Percentiles rank a stretch among this genome's conserved stretches.
Evolutionary conservation across 1,139 yeast genomes (phyloP).

Genomic region (Candida gigantensis): DNA sequence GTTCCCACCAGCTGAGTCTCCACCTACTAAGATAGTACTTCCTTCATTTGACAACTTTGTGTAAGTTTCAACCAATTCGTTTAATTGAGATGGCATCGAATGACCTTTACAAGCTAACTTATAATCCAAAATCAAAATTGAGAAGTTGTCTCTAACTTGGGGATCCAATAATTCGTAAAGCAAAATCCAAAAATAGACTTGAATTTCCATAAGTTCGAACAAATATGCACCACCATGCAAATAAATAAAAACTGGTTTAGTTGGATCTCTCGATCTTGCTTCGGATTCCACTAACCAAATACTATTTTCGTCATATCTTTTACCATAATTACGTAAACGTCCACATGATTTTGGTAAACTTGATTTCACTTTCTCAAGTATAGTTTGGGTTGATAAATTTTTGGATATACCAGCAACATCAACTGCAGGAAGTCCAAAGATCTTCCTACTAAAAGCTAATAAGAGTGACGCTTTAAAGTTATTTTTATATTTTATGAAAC

Average conservation of each 20-base stretch:
- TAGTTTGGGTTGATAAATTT: too few species aligned
- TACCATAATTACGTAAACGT: conserved; percentile 38
- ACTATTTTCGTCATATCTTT: conserved; percentile 32
- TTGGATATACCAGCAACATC: too few species aligned
- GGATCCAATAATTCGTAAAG: conserved; percentile 32
- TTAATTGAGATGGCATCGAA: conserved; percentile 36
- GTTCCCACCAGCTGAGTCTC: conserved; percentile 49
- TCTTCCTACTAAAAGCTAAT: too few species aligned
- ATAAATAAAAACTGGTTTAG: conserved; percentile 38
- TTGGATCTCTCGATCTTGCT: conserved; percentile 20
- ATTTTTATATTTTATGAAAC: too few species aligned
- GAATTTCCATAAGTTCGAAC: conserved; percentile 35
- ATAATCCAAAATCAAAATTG: conserved; percentile 42
- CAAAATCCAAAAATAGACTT: conserved; percentile 31
- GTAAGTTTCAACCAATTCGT: conserved; percentile 37
- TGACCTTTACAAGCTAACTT: conserved; percentile 34
- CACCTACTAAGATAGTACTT: conserved; percentile 34
- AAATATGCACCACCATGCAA: conserved; percentile 49
- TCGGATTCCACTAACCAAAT: conserved; percentile 39
- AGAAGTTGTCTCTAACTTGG: conserved; percentile 24
- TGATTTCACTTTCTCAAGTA: too few species aligned
- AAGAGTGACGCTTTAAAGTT: too few species aligned
- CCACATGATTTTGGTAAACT: too few species aligned
- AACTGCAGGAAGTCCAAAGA: too few species aligned
- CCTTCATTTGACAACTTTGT: conserved; percentile 26